phyloP scores from a whole-genome alignment of 1,139 yeast species.

The Debaryomycetaceae sp. region DNA sequence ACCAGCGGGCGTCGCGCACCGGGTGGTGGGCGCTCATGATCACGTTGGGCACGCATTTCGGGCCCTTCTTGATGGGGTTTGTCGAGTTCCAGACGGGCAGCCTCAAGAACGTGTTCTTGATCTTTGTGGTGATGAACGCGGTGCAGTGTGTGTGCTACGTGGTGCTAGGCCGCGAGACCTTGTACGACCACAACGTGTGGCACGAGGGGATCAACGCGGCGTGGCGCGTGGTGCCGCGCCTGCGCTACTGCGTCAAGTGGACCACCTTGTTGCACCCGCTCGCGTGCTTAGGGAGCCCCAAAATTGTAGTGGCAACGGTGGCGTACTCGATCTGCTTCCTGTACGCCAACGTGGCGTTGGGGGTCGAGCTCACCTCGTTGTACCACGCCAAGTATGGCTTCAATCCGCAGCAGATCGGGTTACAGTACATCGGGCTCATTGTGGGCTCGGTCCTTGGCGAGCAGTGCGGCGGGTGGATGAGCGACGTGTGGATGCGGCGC shows the following conservation, averaged over 20 bases:
- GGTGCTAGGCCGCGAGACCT: slow-evolving; percentile 16
- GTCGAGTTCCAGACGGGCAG: slow-evolving; percentile 14
- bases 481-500: slow-evolving; percentile 15
- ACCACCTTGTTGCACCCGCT: slow-evolving; percentile 12
- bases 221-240: slow-evolving; percentile 6
- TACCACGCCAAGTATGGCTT: slow-evolving; percentile 14
- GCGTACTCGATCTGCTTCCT: slow-evolving; percentile 16
- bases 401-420: slow-evolving; percentile 17
- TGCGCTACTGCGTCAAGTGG: slow-evolving; percentile 9
- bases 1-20: slow-evolving; percentile 18
- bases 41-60: slow-evolving; percentile 18
- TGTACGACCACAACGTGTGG: slow-evolving; percentile 12
- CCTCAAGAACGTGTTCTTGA: slow-evolving; percentile 14
- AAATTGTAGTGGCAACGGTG: slow-evolving; percentile 13
- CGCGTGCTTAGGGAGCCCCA: slow-evolving; percentile 10
- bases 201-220: slow-evolving; percentile 10
- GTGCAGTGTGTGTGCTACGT: slow-evolving; percentile 14
- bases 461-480: slow-evolving; percentile 16
- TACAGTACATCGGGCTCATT: slow-evolving; percentile 17
- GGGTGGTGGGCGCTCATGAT: slow-evolving; percentile 19
- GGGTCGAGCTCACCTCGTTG: slow-evolving; percentile 17
- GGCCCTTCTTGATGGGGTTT: slow-evolving; percentile 20
- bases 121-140: slow-evolving; percentile 15
- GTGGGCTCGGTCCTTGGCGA: slow-evolving; percentile 18
- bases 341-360: slow-evolving; percentile 18